These are phyloP conservation scores for Physaria fendleri DNA, from an alignment of 345 rosid species.

Conservation along the genomic window DNA sequence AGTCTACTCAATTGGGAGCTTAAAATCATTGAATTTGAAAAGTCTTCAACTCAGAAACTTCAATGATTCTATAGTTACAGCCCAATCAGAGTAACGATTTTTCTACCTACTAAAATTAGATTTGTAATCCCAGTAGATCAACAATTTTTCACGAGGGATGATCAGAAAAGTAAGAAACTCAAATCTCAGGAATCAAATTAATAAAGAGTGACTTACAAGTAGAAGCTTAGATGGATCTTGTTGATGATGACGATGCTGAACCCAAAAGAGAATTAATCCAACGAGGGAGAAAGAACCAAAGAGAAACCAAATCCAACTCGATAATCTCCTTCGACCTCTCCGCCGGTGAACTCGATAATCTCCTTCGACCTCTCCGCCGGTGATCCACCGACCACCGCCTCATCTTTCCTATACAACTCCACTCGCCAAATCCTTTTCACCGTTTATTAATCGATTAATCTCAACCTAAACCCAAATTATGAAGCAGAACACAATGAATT, in stretches of 20 bases:
- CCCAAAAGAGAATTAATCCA: constrained; percentile 70
- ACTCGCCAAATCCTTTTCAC: constrained; percentile 33
- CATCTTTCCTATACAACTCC: constrained; percentile 36
- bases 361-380: constrained; percentile 97
- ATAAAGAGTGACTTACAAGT: constrained; percentile 14
- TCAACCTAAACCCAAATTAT: constrained; percentile 2
- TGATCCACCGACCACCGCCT: constrained; percentile 91
- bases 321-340: constrained; percentile 77
- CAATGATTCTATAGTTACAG: neutral
- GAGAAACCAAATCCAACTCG: constrained; percentile 80
- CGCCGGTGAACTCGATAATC: constrained; percentile 74
- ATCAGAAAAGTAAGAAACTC: neutral
- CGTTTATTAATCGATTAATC: constrained; percentile 13
- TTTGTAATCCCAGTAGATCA: constrained; percentile 4
- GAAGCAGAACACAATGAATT: neutral
- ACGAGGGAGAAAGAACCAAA: constrained; percentile 60
- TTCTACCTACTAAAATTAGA: neutral
- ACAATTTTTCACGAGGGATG: neutral
- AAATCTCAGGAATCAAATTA: constrained; percentile 2
- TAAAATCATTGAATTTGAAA: neutral
- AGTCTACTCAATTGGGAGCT: neutral
- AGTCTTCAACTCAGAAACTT: neutral
- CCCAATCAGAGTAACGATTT: neutral
- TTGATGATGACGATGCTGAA: constrained; percentile 78
- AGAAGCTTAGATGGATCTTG: constrained; percentile 33